These are phyloP conservation scores for Uncinocarpus reesii DNA, from an alignment of 2,329 filamentous ascomycete genomes.

Conservation along the genomic window DNA sequence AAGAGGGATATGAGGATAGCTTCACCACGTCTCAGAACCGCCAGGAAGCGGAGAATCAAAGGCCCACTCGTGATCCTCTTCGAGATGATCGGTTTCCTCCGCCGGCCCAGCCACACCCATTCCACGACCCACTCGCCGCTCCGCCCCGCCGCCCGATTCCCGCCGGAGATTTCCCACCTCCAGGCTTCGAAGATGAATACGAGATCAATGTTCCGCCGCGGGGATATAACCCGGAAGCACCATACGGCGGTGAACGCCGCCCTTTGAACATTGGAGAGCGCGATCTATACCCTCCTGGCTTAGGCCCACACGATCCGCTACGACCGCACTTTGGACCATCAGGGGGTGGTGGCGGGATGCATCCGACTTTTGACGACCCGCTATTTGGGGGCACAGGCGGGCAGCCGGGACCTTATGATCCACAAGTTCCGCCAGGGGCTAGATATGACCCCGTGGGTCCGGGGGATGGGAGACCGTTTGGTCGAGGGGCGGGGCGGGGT, in stretches of 20 bases:
- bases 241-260: constrained; percentile 36
- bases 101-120: constrained; percentile 58
- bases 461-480: constrained; percentile 45
- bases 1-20: constrained; percentile 64
- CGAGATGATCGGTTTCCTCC: constrained; percentile 45
- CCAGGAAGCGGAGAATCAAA: constrained; percentile 28
- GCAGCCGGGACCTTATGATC: constrained; percentile 48
- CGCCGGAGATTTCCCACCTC: constrained; percentile 65
- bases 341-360: constrained; percentile 71
- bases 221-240: constrained; percentile 32
- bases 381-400: constrained; percentile 56
- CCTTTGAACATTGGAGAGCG: constrained; percentile 68
- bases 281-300: constrained; percentile 75
- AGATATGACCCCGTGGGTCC: constrained; percentile 81
- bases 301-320: constrained; percentile 78
- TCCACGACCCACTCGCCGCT: constrained; percentile 54
- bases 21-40: constrained; percentile 12
- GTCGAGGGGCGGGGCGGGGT: constrained; percentile 38
- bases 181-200: constrained; percentile 86
- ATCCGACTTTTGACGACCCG: constrained; percentile 88
- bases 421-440: constrained; percentile 74
- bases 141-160: constrained; percentile 55
- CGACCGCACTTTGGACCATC: constrained; percentile 55
- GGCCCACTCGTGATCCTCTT: constrained; percentile 39
- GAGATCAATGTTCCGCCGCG: constrained; percentile 63